Evolutionary conservation across 2,329 filamentous ascomycete genomes (phyloP), one percentile per base, ranked within the genome.

Genomic region (Fusarium avenaceum): DNA sequence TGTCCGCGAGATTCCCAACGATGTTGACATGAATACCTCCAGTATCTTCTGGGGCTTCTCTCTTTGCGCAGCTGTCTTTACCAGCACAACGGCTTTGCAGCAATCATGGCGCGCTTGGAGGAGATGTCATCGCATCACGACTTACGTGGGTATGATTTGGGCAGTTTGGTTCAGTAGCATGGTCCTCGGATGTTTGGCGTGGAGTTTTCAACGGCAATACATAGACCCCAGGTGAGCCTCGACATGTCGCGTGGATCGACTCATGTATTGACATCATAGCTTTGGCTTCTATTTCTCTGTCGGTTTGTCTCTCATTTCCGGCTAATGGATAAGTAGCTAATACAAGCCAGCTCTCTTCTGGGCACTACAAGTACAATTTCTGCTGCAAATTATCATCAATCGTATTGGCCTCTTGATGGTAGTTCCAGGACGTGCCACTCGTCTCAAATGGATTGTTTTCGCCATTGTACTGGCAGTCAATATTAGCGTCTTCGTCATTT

Each of bases 361-460:
- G 82, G 75, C 76, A 3, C 62, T 83, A 1, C 79, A 84, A 65
- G 79, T 86, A 11, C 85, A 86, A 47, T 78, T 84, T 7, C 74
- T 86, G 0, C 80, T 85, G 32, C 84, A 86, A 56, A 86, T 86
- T 39, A 86, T 87, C 63, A 81, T 86, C 62, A 87, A 87, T 63
- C 81, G 85, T 11, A 81, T 86, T 4, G 77, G 80, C 0, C 74
- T 87, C 1, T 76, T 87, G 7, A 76, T 84, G 26, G 76, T 80
- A 0, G 74, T 83, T 38, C 78, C 76, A 2, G 74, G 66, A 0
- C 79, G 76, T 13, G 78, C 80, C 2, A 44, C 60, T 0, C 74
- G 64, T 8, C 74, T 87, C 10, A 85, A 85, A 65, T 82, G 82
- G 74, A 70, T 76, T 1, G 80, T 83, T 6, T 79, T 84, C 0